Conservation (phyloP, 257 asterid species). For the Echium plantagineum region DNA sequence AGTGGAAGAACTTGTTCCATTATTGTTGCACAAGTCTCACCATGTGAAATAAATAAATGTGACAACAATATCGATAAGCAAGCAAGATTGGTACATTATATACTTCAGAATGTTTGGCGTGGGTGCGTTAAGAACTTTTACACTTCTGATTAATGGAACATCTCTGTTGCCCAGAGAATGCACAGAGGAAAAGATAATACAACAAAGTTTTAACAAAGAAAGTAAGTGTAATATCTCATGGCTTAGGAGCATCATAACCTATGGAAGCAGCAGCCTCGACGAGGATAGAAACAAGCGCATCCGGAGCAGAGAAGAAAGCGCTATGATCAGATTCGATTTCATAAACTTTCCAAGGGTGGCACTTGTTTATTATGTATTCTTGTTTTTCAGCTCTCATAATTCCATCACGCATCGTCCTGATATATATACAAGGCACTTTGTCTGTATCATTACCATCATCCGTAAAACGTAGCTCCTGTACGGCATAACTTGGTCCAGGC, state of each 20-base stretch:
- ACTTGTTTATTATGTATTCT: neutral
- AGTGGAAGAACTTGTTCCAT: too few species aligned
- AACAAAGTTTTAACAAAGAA: neutral
- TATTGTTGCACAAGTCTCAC: too few species aligned
- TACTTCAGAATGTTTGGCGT: too few species aligned
- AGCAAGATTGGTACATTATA: too few species aligned
- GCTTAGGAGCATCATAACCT: neutral
- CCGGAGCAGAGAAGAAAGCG: neutral
- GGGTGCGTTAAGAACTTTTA: too few species aligned
- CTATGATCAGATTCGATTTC: neutral
- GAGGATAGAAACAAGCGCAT: neutral
- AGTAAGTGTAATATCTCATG: too few species aligned
- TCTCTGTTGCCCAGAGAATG: too few species aligned
- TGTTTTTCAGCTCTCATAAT: neutral
- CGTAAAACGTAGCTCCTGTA: neutral
- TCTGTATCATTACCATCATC: neutral
- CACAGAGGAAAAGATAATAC: neutral
- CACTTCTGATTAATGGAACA: too few species aligned
- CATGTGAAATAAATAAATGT: too few species aligned
- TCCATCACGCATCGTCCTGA: neutral
- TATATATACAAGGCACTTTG: neutral
- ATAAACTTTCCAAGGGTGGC: neutral
- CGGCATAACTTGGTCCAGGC: neutral
- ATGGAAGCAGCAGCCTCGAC: neutral
- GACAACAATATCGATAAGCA: too few species aligned